Base-by-base conservation (phyloP, 2,329 filamentous ascomycete species). In the Thermoascus crustaceus region DNA sequence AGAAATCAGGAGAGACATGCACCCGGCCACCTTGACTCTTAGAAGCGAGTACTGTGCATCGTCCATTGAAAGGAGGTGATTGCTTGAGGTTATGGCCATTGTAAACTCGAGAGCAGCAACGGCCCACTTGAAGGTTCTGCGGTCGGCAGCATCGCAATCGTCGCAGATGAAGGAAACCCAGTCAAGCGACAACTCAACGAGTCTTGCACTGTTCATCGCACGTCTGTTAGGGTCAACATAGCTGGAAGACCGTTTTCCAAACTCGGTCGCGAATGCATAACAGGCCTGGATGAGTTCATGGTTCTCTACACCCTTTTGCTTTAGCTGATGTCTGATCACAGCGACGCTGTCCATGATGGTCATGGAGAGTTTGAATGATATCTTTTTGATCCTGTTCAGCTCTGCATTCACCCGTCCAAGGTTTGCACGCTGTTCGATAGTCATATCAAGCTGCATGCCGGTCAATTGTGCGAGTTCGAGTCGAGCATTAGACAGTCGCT, bases 141-240 rank as follows among this genome's bases (percentile, higher is more conserved):
- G 78, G 60, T 98, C 91, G 3, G 86, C 86, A 7, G 91, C 85
- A 48, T 93, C 76, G 60, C 91, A 98, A 59, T 98, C 91, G 53
- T 96, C 89, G 54, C 88, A 94, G 47, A 98, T 91, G 60, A 98
- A 98, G 54, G 85, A 88, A 10, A 98, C 84, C 91, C 91, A 98
- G 58, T 98, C 89, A 7, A 98, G 70, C 3, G 88, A 87, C 35
- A 98, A 72, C 54, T 94, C 85, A 8, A 89, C 94, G 37, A 98
- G 74, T 58, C 94, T 94, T 48, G 94, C 73, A 59, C 94, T 95
- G 65, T 96, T 96, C 85, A 96, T 93, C 48, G 93, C 85, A 32
- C 89, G 81, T 37, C 91, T 73, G 55, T 94, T 96, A 58, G 85
- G 83, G 62, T 98, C 91, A 79, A 98, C 91, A 66, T 94, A 93